Base-by-base conservation (phyloP, 1,284 basidiomycete species). In the Irpex lacteus region DNA sequence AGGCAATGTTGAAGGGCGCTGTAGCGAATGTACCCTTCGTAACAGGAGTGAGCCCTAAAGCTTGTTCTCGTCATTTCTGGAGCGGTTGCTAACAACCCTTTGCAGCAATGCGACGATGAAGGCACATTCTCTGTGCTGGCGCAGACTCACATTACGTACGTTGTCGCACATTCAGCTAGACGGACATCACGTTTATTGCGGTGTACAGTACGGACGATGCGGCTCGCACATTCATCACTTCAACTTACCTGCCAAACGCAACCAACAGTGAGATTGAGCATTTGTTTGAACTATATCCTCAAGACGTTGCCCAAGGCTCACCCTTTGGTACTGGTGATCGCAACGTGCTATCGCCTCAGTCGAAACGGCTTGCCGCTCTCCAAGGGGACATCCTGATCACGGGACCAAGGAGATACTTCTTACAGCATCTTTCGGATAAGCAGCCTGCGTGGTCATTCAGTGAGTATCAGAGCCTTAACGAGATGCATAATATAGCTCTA, bases 371-470 rank as follows among this genome's bases (percentile, higher is more conserved):
- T 1, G 80, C 85, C 7, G 76, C 84, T 0, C 71, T 87, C 65
- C 75, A 76, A 55, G 85, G 85, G 0, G 86, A 88, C 65, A 70
- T 76, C 0, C 74, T 81, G 0, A 86, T 88, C 73, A 83, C 86
- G 61, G 83, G 76, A 0, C 82, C 84, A 2, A 75, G 85, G n/a
- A 74, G 84, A n/a, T 82, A 82, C 72, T 78, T 87, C 66, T 67
- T 86, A 18, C 69, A 70, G 34, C 54, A 71, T 26, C 61, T 64
- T 0, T 67, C 73, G 1, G 56, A 52, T 4, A 71, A 70, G 47
- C 72, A 76, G 59, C 60, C 68, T 2, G 65, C 68, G 2, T 76
- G 76, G 76, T 70, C 75, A 6, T 78, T 64, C 65, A 56, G 76
- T 76, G 50, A 34, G 67, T 62, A 19, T 47, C 3, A 3, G 5